These are phyloP conservation scores for Apophysomyces elegans DNA, from an alignment of 371 early-diverging fungal species.

Conservation along the genomic window DNA sequence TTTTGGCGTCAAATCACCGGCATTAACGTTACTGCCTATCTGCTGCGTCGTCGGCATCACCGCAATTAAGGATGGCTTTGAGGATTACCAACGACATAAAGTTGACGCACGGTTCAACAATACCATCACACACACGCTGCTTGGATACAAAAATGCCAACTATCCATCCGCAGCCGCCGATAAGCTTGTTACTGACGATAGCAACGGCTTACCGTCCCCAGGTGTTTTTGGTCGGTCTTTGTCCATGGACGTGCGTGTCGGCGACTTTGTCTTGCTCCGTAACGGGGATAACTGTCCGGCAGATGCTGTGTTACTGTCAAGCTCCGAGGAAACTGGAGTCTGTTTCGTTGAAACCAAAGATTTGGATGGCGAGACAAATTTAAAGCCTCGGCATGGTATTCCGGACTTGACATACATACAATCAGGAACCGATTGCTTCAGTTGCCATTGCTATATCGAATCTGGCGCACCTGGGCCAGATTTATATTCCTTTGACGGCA, in stretches of 20 bases:
- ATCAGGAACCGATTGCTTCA: constrained; percentile 65
- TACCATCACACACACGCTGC: constrained; percentile 69
- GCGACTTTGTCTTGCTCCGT: constrained; percentile 86
- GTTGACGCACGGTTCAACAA: constrained; percentile 89
- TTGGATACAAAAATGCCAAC: constrained; percentile 81
- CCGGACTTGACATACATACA: constrained; percentile 66
- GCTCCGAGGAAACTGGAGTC: constrained; percentile 72
- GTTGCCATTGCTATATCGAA: constrained; percentile 65
- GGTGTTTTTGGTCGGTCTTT: constrained; percentile 35
- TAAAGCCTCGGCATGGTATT: constrained; percentile 80
- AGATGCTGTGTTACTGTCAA: constrained; percentile 83
- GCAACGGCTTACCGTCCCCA: neutral
- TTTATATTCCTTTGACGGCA: constrained; percentile 66
- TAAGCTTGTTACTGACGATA: neutral
- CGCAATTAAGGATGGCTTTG: constrained; percentile 95
- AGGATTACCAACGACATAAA: constrained; percentile 94
- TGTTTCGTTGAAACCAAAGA: constrained; percentile 95
- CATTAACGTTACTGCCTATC: constrained; percentile 89
- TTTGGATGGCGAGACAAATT: constrained; percentile 96
- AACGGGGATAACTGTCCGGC: constrained; percentile 92
- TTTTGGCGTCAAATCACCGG: constrained; percentile 75
- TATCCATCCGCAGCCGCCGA: constrained; percentile 26
- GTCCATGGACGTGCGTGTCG: constrained; percentile 80
- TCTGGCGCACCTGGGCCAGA: constrained; percentile 76
- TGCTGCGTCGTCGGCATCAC: constrained; percentile 86